Evolutionary conservation across 2,329 filamentous ascomycete species (phyloP).

Genomic region (Trichoderma citrinoviride): DNA sequence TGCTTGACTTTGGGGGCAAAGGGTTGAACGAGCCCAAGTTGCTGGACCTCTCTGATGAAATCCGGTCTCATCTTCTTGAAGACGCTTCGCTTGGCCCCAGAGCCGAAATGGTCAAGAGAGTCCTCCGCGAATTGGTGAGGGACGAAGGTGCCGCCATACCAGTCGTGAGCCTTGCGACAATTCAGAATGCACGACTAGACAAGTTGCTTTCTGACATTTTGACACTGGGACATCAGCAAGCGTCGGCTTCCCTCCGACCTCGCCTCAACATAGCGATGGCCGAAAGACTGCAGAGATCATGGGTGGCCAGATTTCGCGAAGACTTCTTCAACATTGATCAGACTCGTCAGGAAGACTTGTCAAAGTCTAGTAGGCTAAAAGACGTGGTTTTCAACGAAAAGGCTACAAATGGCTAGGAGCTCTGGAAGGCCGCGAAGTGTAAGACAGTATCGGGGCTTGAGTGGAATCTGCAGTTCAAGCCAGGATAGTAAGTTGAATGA

Average conservation of each 20-base stretch:
- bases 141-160: constrained; percentile 39
- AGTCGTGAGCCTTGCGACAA: constrained; percentile 39
- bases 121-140: constrained; percentile 40
- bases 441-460: constrained; percentile 41
- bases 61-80: constrained; percentile 38
- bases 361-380: constrained; percentile 39
- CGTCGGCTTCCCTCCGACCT: constrained; percentile 32
- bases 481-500: constrained; percentile 46
- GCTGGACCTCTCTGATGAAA: constrained; percentile 43
- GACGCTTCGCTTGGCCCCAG: constrained; percentile 34
- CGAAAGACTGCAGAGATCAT: constrained; percentile 41
- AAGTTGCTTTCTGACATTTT: constrained; percentile 46
- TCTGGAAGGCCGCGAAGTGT: constrained; percentile 39
- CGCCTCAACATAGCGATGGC: constrained; percentile 38
- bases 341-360: constrained; percentile 38
- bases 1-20: background rate
- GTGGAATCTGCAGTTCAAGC: constrained; percentile 43
- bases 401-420: constrained; percentile 31
- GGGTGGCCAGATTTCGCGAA: constrained; percentile 46
- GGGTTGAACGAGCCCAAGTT: constrained; percentile 26
- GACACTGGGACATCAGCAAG: constrained; percentile 31
- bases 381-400: constrained; percentile 41
- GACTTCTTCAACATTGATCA: constrained; percentile 47
- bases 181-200: constrained; percentile 41
- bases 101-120: constrained; percentile 38